A percentile compares a stretch with the other conserved stretches of the same genome.
Evolutionary conservation across 1,284 basidiomycete species (phyloP).

Genomic region (Neolentinus lepideus): DNA sequence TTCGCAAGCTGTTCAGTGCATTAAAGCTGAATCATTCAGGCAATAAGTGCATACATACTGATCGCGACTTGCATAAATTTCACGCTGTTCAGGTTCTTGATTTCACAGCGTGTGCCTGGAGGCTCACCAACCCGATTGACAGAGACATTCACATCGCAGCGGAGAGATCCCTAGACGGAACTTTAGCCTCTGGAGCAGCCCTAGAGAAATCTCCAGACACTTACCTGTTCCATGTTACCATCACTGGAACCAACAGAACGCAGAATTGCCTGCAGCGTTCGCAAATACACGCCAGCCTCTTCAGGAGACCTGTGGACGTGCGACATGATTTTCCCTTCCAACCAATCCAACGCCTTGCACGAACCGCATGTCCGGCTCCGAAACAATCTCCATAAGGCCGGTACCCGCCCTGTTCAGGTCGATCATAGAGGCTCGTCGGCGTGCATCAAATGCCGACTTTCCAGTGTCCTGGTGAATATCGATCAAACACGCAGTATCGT

Average conservation of each 20-base stretch:
- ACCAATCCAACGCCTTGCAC: no score
- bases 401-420: constrained; percentile 91
- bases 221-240: constrained; percentile 95
- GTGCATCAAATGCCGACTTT: constrained; percentile 72
- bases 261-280: constrained; percentile 76
- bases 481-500: not conserved
- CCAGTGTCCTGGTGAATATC: constrained; percentile 74
- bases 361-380: constrained; percentile 85
- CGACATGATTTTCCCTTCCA: no score
- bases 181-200: not conserved
- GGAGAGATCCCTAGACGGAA: constrained; percentile 72
- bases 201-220: constrained; percentile 8
- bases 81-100: constrained; percentile 96
- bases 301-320: constrained; percentile 76
- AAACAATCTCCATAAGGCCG: constrained; percentile 94
- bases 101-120: constrained; percentile 86
- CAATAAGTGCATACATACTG: constrained; percentile 39
- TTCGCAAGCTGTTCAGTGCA: constrained; percentile 47
- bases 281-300: constrained; percentile 88
- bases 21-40: not conserved
- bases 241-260: constrained; percentile 85
- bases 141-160: constrained; percentile 96
- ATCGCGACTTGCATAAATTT: constrained; percentile 85
- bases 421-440: constrained; percentile 54
- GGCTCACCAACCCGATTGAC: constrained; percentile 61